These are phyloP conservation scores for Myxozyma geophila DNA, from an alignment of 805 yeast species.

Conservation along the genomic window DNA sequence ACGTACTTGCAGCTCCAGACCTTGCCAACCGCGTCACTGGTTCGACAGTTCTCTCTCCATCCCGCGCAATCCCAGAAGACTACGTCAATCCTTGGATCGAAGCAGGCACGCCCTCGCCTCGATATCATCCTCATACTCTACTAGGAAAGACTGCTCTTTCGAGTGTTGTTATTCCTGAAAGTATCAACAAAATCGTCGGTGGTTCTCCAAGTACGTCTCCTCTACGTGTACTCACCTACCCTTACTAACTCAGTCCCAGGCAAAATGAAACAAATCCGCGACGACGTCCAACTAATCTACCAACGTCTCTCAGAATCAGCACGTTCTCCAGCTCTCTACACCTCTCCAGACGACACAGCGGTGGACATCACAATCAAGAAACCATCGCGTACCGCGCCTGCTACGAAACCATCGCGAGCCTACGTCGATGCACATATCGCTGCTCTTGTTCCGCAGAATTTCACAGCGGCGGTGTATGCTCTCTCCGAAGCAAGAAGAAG, in stretches of 20 bases:
- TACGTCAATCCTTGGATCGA: constrained; percentile 18
- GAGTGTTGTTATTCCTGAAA: constrained; percentile 17
- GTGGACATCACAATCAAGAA: not conserved
- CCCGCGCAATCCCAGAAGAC: constrained; percentile 19
- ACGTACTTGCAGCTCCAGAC: constrained; percentile 7
- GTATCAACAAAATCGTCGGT: constrained; percentile 19
- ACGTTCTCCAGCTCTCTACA: not conserved
- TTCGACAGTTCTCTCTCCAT: not conserved
- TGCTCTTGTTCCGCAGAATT: constrained; percentile 78
- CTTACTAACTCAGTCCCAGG: not conserved
- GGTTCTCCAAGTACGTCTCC: constrained; percentile 23
- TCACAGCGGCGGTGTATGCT: constrained; percentile 68
- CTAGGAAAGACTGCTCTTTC: constrained; percentile 24
- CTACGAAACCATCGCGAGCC: constrained; percentile 17
- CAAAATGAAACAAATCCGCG: constrained; percentile 23
- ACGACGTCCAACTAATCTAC: constrained; percentile 20
- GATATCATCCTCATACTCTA: constrained; percentile 26
- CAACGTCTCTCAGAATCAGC: constrained; percentile 5
- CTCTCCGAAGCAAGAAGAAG: constrained; percentile 67
- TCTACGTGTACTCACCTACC: not conserved
- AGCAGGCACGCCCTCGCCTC: constrained; percentile 4
- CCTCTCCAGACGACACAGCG: not conserved
- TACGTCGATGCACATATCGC: constrained; percentile 78
- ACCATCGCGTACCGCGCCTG: constrained; percentile 5
- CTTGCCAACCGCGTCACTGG: constrained; percentile 2